Evolutionary conservation across 305 asterid genomes (phyloP).

Genomic region (Rubia balearica): DNA sequence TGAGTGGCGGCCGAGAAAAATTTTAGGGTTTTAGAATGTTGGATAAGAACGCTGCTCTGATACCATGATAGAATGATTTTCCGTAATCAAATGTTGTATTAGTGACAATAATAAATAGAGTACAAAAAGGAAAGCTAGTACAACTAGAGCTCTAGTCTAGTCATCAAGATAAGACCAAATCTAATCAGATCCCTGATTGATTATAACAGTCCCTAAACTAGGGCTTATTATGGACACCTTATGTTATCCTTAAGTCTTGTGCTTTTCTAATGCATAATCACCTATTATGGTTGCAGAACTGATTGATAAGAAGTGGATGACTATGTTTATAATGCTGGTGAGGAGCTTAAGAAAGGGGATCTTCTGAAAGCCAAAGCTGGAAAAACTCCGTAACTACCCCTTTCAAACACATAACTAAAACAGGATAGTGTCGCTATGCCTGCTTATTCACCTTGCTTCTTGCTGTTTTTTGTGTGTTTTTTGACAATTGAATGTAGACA

Average conservation of each 20-base stretch:
- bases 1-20: too few relatives aligned
- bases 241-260: neutral
- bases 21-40: too few relatives aligned
- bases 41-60: too few relatives aligned
- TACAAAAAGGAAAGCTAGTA: too few relatives aligned
- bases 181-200: too few relatives aligned
- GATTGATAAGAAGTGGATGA: constrained; percentile 29
- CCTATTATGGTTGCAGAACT: constrained; percentile 46
- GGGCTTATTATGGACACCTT: neutral
- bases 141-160: too few relatives aligned
- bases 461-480: neutral
- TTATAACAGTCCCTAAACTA: neutral
- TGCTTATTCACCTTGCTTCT: neutral
- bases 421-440: constrained; percentile 40
- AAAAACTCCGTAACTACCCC: constrained; percentile 98
- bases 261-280: constrained; percentile 12
- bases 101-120: too few relatives aligned
- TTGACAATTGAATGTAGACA: neutral
- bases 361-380: constrained; percentile 82
- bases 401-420: constrained; percentile 69
- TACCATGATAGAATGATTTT: too few relatives aligned
- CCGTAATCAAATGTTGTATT: too few relatives aligned
- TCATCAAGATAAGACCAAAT: too few relatives aligned
- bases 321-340: too few relatives aligned
- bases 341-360: constrained; percentile 62